Conservation (phyloP, 1,284 basidiomycete species). For the Phlebopus sp. region DNA sequence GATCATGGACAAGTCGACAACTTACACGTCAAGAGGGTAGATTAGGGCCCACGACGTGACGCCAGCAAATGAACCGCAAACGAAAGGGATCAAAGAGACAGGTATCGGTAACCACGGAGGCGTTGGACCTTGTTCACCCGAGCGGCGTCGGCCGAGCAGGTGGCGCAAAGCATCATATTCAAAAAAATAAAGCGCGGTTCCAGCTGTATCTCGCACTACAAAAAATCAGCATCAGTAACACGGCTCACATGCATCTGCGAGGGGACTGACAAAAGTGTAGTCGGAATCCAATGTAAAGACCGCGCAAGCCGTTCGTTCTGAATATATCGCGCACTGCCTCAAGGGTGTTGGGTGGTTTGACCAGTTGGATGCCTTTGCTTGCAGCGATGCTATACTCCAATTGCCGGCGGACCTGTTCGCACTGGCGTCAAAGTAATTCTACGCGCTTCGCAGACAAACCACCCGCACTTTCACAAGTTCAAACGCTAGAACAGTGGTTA, state of each 20-base stretch:
- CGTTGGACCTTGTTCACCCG: conserved; percentile 71
- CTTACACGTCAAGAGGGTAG: conserved; percentile 81
- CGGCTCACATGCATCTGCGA: conserved; percentile 4
- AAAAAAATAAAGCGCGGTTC: conserved; percentile 83
- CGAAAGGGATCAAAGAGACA: conserved; percentile 74
- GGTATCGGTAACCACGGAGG: conserved; percentile 79
- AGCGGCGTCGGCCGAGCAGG: conserved; percentile 65
- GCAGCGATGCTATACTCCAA: conserved; percentile 92
- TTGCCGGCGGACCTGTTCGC: conserved; percentile 76
- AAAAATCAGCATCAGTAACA: conserved; percentile 1
- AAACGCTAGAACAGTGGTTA: conserved; percentile 57
- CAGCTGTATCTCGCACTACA: conserved; percentile 78
- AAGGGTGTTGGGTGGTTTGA: conserved; percentile 70
- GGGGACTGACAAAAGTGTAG: conserved; percentile 68
- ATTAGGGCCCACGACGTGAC: conserved; percentile 85
- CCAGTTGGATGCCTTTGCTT: conserved; percentile 64
- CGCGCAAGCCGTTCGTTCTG: conserved; percentile 60
- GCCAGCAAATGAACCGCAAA: conserved; percentile 81
- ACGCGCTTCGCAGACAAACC: background rate
- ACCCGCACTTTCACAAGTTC: conserved; percentile 89
- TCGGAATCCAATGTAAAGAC: conserved; percentile 81
- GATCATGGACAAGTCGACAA: conserved; percentile 8
- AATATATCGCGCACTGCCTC: conserved; percentile 74
- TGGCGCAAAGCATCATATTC: conserved; percentile 86
- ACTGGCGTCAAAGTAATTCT: conserved; percentile 10